Evolutionary conservation across 2,329 filamentous ascomycete species (phyloP).

Genomic region (Zelopaecilomyces penicillatus): DNA sequence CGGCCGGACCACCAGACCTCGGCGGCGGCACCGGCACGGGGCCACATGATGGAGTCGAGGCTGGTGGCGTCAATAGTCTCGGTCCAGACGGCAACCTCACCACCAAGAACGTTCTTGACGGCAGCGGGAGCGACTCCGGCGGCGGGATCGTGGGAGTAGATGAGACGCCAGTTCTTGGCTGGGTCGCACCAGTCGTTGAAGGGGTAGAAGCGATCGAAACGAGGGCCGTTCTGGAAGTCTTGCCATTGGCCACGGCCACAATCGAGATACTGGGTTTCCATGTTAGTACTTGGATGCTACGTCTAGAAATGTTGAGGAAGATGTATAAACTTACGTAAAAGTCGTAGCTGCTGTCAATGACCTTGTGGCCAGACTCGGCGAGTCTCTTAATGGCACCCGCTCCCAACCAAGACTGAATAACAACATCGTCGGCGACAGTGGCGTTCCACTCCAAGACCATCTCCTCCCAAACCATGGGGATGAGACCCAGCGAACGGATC

Average conservation of each 20-base stretch:
- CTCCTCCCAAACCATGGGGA: constrained; percentile 82
- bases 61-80: constrained; percentile 72
- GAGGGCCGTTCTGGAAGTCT: constrained; percentile 54
- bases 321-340: constrained; percentile 52
- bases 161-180: constrained; percentile 69
- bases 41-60: constrained; percentile 71
- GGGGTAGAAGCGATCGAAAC: constrained; percentile 45
- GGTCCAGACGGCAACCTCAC: constrained; percentile 74
- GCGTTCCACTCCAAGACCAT: constrained; percentile 74
- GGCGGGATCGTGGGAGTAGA: constrained; percentile 74
- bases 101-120: constrained; percentile 65
- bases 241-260: constrained; percentile 76
- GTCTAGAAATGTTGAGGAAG: background rate
- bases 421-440: constrained; percentile 58
- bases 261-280: constrained; percentile 60
- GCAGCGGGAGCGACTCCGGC: constrained; percentile 51
- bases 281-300: background rate
- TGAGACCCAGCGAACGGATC: constrained; percentile 54
- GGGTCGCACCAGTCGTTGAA: constrained; percentile 78
- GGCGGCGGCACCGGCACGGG: constrained; percentile 61
- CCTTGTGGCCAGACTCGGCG: constrained; percentile 57
- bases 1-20: constrained; percentile 76
- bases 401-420: constrained; percentile 74
- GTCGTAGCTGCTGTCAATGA: constrained; percentile 67
- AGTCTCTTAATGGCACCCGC: constrained; percentile 52